Percentiles rank a stretch among this genome's conserved stretches.
Conservation (phyloP, 1,139 yeast species). For the Taiozyma sp. region DNA sequence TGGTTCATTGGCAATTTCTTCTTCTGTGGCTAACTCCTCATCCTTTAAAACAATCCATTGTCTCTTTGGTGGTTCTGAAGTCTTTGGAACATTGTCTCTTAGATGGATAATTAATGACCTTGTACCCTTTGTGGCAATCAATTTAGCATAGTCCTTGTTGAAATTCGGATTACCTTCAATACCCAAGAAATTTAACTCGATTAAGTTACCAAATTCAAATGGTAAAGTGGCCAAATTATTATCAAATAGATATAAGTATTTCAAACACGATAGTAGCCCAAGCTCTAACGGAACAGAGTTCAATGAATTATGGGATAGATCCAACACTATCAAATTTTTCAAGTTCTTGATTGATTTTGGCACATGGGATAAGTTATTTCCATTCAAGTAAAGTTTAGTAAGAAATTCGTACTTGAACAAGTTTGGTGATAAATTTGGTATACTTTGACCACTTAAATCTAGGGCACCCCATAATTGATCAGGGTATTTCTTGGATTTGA, state of each 20-base stretch:
- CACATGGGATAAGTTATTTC: slow-evolving; percentile 66
- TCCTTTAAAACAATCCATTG: slow-evolving; percentile 78
- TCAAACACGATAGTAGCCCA: slow-evolving; percentile 76
- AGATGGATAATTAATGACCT: slow-evolving; percentile 74
- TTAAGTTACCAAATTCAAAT: slow-evolving; percentile 78
- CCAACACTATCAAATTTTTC: slow-evolving; percentile 75
- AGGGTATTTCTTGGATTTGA: slow-evolving; percentile 53
- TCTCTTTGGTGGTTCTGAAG: slow-evolving; percentile 65
- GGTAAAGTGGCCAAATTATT: slow-evolving; percentile 77
- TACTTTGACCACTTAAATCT: slow-evolving; percentile 88
- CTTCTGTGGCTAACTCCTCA: slow-evolving; percentile 41
- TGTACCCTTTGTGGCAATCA: slow-evolving; percentile 80
- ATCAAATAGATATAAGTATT: slow-evolving; percentile 84
- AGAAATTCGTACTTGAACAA: slow-evolving; percentile 80
- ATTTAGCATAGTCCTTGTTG: slow-evolving; percentile 57
- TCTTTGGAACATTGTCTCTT: slow-evolving; percentile 76
- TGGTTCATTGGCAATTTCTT: slow-evolving; percentile 27
- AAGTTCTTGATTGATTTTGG: slow-evolving; percentile 72
- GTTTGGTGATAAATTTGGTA: slow-evolving; percentile 64
- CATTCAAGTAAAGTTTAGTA: slow-evolving; percentile 82
- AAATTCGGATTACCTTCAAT: slow-evolving; percentile 85
- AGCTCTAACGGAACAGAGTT: slow-evolving; percentile 73
- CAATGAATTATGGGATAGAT: slow-evolving; percentile 75
- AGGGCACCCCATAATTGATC: slow-evolving; percentile 92
- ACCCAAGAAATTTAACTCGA: slow-evolving; percentile 83